Evolutionary conservation across 2,329 filamentous ascomycete species (phyloP).

Genomic region (Neoscytalidium dimidiatum): DNA sequence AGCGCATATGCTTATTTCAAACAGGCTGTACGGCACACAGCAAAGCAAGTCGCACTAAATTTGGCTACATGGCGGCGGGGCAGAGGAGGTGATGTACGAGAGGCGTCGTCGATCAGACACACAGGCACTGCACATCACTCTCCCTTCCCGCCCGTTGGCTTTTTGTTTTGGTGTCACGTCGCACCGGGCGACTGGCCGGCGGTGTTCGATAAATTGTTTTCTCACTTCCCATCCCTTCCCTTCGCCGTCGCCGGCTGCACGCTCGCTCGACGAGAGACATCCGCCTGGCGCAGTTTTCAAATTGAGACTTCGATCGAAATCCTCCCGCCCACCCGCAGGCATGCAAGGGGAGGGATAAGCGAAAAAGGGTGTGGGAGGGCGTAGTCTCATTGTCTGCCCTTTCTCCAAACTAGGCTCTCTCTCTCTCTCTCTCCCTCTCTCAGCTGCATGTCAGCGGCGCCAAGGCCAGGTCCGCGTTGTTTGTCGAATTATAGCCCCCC

Average conservation of each 20-base stretch:
- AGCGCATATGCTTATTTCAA: not conserved
- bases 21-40: no score
- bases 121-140: not conserved
- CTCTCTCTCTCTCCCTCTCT: not conserved
- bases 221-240: no score
- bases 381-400: no score
- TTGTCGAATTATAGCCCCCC: no score
- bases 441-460: constrained; percentile 8
- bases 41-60: not conserved
- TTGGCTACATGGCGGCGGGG: not conserved
- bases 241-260: no score
- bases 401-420: no score
- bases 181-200: not conserved
- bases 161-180: not conserved
- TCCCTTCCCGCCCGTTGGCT: not conserved
- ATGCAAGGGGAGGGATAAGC: not conserved
- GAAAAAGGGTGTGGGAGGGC: not conserved
- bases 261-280: no score
- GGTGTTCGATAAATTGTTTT: not conserved
- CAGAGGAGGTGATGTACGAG: not conserved
- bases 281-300: no score
- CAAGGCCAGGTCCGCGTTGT: not conserved
- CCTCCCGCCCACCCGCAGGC: not conserved
- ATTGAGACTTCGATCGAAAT: not conserved
- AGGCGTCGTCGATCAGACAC: not conserved